Evolutionary conservation across 83 land plant genomes (phyloP).

Genomic region (Diphasiastrum complanatum): DNA sequence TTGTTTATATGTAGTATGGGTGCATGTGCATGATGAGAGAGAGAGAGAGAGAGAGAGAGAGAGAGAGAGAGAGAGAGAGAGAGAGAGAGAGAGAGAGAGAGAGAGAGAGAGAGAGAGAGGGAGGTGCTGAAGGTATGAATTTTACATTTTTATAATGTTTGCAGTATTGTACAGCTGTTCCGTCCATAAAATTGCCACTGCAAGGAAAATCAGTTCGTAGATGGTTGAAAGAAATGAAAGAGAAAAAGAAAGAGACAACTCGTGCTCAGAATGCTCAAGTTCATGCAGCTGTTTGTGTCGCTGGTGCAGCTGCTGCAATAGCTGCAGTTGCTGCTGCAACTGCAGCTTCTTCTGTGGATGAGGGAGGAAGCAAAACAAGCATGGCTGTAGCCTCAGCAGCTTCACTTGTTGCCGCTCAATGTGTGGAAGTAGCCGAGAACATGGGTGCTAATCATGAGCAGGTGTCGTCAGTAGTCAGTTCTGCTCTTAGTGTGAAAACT

Average conservation of each 20-base stretch:
- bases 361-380: conserved; percentile 42
- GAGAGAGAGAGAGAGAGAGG: too few relatives aligned
- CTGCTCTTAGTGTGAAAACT: conserved; percentile 83
- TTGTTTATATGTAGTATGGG: too few relatives aligned
- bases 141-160: too few relatives aligned
- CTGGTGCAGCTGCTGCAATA: conserved; percentile 90
- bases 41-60: too few relatives aligned
- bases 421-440: conserved; percentile 87
- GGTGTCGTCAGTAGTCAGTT: conserved; percentile 66
- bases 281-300: conserved; percentile 89
- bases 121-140: too few relatives aligned
- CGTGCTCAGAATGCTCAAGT: conserved; percentile 91
- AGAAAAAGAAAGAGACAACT: conserved; percentile 77
- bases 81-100: too few relatives aligned
- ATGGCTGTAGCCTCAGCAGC: conserved; percentile 98
- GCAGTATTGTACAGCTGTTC: conserved; percentile 47
- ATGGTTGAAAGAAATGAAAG: conserved; percentile 89
- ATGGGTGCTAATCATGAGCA: conserved; percentile 95
- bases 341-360: conserved; percentile 45
- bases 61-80: too few relatives aligned
- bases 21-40: too few relatives aligned
- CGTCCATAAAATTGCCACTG: conserved; percentile 29
- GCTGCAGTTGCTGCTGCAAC: conserved; percentile 93
- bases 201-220: conserved; percentile 76
- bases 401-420: conserved; percentile 90